These are phyloP conservation scores for Blastobotrys apis DNA, from an alignment of 1,139 yeast genomes.

Conservation along the genomic window DNA sequence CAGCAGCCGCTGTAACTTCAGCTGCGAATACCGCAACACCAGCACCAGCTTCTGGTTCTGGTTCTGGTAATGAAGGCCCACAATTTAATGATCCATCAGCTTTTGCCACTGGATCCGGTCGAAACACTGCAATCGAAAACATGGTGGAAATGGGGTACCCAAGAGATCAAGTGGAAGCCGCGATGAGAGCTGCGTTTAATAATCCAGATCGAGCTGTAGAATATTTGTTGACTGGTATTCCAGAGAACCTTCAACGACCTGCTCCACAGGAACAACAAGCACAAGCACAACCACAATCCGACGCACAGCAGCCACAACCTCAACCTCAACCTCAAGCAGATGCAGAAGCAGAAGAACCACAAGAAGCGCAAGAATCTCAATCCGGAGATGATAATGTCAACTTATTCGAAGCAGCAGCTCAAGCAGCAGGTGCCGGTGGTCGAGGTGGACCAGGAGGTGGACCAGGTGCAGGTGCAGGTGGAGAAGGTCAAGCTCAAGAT, in stretches of 20 bases:
- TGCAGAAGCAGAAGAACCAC: constrained; percentile 25
- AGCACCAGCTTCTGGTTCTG: constrained; percentile 16
- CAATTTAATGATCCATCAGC: constrained; percentile 36
- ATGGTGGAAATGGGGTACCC: constrained; percentile 97
- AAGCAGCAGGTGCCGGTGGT: constrained; percentile 24
- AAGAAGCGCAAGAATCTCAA: constrained; percentile 4
- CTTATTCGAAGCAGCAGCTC: constrained; percentile 33
- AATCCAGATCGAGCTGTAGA: constrained; percentile 99
- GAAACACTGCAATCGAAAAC: constrained; percentile 67
- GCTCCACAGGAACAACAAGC: constrained; percentile 24
- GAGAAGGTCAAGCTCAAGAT: constrained; percentile 18
- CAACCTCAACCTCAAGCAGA: constrained; percentile 19
- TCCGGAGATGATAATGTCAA: constrained; percentile 33
- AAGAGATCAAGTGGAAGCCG: constrained; percentile 80
- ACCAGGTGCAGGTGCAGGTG: constrained; percentile 29
- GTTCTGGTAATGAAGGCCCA: constrained; percentile 22
- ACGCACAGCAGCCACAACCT: constrained; percentile 14
- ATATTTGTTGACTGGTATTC: constrained; percentile 85
- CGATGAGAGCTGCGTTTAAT: constrained; percentile 92
- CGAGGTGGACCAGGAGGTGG: constrained; percentile 25
- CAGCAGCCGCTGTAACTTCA: constrained; percentile 26
- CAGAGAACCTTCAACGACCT: constrained; percentile 50
- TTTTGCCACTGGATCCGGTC: constrained; percentile 55
- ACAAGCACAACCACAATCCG: constrained; percentile 28
- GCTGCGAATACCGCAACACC: constrained; percentile 25